Conservation (phyloP, 2,329 filamentous ascomycete genomes). For the Diaporthe vaccinii region DNA sequence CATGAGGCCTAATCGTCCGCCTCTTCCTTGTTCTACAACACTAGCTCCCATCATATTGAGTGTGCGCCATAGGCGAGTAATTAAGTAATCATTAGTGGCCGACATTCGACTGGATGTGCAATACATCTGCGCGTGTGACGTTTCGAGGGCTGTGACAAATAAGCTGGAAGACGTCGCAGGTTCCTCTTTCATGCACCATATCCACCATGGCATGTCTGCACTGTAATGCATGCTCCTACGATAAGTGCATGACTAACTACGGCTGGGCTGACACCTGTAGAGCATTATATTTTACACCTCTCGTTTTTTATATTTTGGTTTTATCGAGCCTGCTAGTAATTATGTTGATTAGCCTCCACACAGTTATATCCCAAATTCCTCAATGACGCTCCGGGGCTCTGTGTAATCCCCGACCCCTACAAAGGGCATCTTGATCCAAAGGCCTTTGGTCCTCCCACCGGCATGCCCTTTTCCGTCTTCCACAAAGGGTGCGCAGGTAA, state of each 20-base stretch:
- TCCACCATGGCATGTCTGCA: too few species aligned
- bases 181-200: too few species aligned
- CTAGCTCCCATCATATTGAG: not conserved
- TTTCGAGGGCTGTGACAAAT: not conserved
- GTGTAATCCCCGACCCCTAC: constrained; percentile 18
- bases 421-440: constrained; percentile 38
- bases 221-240: too few species aligned
- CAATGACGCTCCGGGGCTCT: constrained; percentile 37
- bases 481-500: constrained; percentile 64
- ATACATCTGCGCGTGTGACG: not conserved
- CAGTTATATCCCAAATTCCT: constrained; percentile 30
- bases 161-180: too few species aligned
- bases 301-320: not conserved
- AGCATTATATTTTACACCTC: not conserved
- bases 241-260: too few species aligned
- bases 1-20: not conserved
- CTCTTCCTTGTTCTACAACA: not conserved
- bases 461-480: constrained; percentile 53
- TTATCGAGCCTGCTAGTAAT: not conserved
- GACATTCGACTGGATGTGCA: not conserved
- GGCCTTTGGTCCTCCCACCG: constrained; percentile 30
- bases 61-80: not conserved
- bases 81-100: not conserved
- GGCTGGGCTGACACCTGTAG: not conserved
- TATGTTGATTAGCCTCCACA: not conserved